These are phyloP conservation scores for Globisporangium perplexum DNA, from an alignment of 352 stramenopile genomes.

Conservation along the genomic window DNA sequence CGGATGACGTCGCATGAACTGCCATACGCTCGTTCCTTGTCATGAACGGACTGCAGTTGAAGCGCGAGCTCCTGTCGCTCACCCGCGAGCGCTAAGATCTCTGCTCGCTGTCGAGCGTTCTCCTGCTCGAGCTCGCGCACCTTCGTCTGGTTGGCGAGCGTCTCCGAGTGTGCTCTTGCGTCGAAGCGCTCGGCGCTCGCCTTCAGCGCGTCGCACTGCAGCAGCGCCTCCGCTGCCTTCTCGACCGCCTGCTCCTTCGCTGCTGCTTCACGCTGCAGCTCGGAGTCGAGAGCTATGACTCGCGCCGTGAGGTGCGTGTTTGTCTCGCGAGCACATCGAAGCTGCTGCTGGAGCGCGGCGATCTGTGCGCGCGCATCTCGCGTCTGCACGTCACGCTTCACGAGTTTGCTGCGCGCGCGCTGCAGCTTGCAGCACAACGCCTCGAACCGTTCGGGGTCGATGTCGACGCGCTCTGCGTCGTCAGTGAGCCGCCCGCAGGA, in stretches of 20 bases:
- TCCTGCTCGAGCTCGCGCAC: conserved; percentile 5
- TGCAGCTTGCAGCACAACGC: conserved; percentile 39
- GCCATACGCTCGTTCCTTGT: neutral
- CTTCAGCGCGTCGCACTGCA: conserved; percentile 16
- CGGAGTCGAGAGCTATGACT: conserved; percentile 8
- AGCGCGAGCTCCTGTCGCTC: neutral
- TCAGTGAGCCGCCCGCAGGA: neutral
- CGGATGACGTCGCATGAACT: conserved; percentile 1
- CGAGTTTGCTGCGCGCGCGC: conserved; percentile 21
- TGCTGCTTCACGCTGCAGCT: conserved; percentile 15
- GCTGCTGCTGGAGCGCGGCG: conserved; percentile 12
- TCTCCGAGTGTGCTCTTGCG: conserved; percentile 7
- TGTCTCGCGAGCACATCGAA: conserved; percentile 4
- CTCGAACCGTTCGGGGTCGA: conserved; percentile 37
- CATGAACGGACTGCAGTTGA: neutral
- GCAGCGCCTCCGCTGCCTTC: conserved; percentile 27
- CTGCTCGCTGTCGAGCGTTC: neutral
- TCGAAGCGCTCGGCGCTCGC: conserved; percentile 2
- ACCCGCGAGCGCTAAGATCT: neutral
- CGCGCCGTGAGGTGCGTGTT: conserved; percentile 9
- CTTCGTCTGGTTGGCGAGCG: conserved; percentile 1
- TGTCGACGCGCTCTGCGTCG: conserved; percentile 13
- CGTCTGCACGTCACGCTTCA: conserved; percentile 26
- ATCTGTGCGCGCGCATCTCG: conserved; percentile 24
- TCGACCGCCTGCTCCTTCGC: conserved; percentile 34